Evolutionary conservation across 176 grass and related monocot genomes (phyloP).

Genomic region (Ampelocalamus luodianensis): DNA sequence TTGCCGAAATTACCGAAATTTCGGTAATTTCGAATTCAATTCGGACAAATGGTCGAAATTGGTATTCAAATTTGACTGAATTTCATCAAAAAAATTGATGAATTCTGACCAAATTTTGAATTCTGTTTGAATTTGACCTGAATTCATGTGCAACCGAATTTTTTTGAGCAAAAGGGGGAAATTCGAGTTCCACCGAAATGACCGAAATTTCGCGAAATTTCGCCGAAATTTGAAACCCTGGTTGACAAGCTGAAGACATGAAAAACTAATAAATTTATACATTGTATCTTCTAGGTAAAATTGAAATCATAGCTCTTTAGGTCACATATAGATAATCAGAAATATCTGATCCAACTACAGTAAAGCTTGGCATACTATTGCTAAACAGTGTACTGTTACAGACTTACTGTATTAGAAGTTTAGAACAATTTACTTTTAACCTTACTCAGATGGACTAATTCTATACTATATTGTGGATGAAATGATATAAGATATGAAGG

Average conservation of each 20-base stretch:
- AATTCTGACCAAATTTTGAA: too few relatives aligned
- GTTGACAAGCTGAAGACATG: constrained; percentile 24
- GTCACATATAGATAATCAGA: not conserved
- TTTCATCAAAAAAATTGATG: too few relatives aligned
- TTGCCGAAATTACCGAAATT: too few relatives aligned
- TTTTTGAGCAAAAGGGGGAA: too few relatives aligned
- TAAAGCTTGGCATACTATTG: not conserved
- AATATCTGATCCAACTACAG: not conserved
- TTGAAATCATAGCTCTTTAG: not conserved
- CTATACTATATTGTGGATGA: not conserved
- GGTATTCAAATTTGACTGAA: too few relatives aligned
- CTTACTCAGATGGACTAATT: not conserved
- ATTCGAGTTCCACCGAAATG: too few relatives aligned
- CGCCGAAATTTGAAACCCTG: too few relatives aligned
- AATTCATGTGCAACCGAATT: too few relatives aligned
- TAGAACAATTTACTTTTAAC: not conserved
- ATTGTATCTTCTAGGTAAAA: not conserved
- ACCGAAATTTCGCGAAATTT: too few relatives aligned
- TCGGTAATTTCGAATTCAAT: too few relatives aligned
- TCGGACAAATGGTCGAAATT: too few relatives aligned
- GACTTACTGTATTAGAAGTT: not conserved
- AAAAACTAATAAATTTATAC: not conserved
- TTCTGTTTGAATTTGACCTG: too few relatives aligned
- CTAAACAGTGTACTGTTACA: not conserved
- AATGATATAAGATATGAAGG: not conserved